Evolutionary conservation across 495 filamentous ascomycete species (phyloP).

Genomic region (Stereocaulon alpinum): DNA sequence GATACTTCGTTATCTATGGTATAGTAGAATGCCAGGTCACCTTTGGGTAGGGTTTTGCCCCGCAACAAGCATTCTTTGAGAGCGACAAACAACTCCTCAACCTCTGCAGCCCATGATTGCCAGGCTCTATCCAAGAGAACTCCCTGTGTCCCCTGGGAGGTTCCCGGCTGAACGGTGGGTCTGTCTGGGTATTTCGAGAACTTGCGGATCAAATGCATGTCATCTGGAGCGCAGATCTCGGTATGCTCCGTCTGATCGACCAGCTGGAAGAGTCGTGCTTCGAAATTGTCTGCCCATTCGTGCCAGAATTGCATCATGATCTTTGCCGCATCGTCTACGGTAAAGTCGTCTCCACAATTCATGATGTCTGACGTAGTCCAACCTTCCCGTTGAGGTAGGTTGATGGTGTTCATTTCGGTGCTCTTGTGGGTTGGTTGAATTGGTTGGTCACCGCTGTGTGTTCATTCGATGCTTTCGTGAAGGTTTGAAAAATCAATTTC

Average conservation of each 20-base stretch:
- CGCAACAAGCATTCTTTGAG: neutral
- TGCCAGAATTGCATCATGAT: neutral
- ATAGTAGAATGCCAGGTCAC: neutral
- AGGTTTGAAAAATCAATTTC: no score
- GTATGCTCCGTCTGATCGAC: neutral
- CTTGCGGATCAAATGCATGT: neutral
- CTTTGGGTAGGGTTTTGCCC: neutral
- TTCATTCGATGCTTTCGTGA: neutral
- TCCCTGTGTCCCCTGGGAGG: neutral
- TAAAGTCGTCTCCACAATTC: neutral
- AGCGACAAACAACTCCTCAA: neutral
- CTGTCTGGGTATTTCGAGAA: neutral
- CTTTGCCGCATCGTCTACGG: neutral
- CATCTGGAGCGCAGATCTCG: neutral
- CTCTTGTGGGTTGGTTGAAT: no score
- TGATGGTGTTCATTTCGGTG: neutral
- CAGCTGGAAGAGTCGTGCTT: neutral
- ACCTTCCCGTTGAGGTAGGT: neutral
- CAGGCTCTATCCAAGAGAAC: neutral
- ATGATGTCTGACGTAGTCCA: neutral
- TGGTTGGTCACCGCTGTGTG: neutral
- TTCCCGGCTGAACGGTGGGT: neutral
- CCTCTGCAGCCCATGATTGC: neutral
- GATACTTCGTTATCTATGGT: neutral
- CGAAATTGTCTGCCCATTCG: constrained; percentile 5